Evolutionary conservation across 768 basidiomycete genomes (phyloP).

Genomic region (Leccinellum luteum): DNA sequence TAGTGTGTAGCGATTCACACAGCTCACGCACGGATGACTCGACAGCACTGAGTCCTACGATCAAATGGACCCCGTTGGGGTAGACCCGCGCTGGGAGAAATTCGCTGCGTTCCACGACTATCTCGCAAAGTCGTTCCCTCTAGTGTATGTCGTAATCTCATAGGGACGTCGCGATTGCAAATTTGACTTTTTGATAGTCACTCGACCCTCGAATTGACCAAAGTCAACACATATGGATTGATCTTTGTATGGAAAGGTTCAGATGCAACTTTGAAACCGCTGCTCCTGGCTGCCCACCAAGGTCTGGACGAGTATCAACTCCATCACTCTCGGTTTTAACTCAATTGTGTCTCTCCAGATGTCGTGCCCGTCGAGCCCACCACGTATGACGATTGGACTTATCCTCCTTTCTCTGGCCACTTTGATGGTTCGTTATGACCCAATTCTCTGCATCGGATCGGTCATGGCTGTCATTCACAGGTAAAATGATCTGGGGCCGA

Average conservation of each 20-base stretch:
- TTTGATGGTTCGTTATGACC: conserved; percentile 44
- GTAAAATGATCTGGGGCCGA: conserved; percentile 47
- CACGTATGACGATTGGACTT: conserved; percentile 54
- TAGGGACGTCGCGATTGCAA: background rate
- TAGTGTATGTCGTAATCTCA: conserved; percentile 42
- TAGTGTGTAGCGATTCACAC: background rate
- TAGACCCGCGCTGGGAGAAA: conserved; percentile 53
- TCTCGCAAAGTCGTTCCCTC: conserved; percentile 54
- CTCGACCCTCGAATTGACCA: conserved; percentile 46
- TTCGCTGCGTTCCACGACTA: conserved; percentile 56
- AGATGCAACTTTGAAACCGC: conserved; percentile 47
- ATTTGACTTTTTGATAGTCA: conserved; percentile 36
- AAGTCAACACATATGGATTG: conserved; percentile 62
- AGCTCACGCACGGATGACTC: conserved; percentile 5
- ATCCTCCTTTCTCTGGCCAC: conserved; percentile 63
- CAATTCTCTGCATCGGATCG: background rate
- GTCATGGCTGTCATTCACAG: conserved; percentile 11
- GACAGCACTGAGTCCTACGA: conserved; percentile 52
- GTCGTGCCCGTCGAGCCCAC: conserved; percentile 64
- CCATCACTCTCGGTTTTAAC: background rate
- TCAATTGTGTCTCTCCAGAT: conserved; percentile 36
- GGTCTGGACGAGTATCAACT: conserved; percentile 31
- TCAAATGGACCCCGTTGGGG: conserved; percentile 44
- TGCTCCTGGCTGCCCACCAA: conserved; percentile 54
- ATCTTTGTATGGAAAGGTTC: conserved; percentile 59